Evolutionary conservation across 768 basidiomycete species (phyloP).

Genomic region (Gelatoporia subvermispora): DNA sequence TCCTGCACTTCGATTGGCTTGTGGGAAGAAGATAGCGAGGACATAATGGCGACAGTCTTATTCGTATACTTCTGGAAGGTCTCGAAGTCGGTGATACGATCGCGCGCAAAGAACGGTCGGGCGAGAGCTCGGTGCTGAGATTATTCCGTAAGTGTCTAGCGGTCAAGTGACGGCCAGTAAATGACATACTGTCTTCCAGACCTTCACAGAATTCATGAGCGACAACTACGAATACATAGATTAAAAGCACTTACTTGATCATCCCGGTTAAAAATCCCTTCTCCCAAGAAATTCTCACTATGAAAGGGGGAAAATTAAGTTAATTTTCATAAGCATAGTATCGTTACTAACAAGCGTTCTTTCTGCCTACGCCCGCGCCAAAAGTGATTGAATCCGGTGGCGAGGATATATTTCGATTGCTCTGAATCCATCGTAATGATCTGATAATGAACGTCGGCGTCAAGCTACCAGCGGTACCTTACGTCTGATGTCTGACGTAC

Average conservation of each 20-base stretch:
- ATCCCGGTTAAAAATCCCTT: constrained; percentile 75
- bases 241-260: constrained; percentile 44
- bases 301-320: background rate
- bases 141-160: background rate
- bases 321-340: background rate
- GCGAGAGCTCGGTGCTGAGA: constrained; percentile 58
- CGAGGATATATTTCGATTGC: constrained; percentile 57
- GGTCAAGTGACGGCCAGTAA: background rate
- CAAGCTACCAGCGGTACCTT: too few relatives aligned
- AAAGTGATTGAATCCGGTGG: constrained; percentile 63
- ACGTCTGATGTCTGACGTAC: constrained; percentile 41
- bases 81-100: constrained; percentile 66
- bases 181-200: constrained; percentile 58
- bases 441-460: constrained; percentile 27
- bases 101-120: constrained; percentile 72
- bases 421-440: constrained; percentile 74
- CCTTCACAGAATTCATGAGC: constrained; percentile 27
- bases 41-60: constrained; percentile 46
- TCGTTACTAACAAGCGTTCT: constrained; percentile 52
- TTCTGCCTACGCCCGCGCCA: constrained; percentile 63
- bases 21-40: constrained; percentile 27
- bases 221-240: background rate
- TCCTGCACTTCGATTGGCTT: constrained; percentile 62
- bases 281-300: constrained; percentile 57
- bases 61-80: constrained; percentile 54